Conservation (phyloP, 2,329 filamentous ascomycete species). For the Fusarium sp. region DNA sequence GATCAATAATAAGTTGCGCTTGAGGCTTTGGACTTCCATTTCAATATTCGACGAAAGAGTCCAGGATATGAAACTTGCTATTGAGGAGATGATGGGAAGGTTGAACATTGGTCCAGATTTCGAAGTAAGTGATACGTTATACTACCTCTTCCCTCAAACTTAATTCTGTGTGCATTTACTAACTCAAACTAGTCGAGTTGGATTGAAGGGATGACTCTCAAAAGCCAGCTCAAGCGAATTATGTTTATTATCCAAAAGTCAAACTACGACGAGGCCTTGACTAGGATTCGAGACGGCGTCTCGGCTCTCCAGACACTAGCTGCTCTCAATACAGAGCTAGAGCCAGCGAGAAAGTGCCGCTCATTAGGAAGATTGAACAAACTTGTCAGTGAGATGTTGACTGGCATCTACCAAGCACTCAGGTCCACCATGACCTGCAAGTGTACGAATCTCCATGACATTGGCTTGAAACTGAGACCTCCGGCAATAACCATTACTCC, state of each 20-base stretch:
- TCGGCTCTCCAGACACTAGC: neutral
- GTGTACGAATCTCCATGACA: neutral
- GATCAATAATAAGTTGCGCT: neutral
- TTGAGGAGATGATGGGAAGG: neutral
- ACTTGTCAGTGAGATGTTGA: neutral
- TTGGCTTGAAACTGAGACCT: neutral
- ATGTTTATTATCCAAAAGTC: neutral
- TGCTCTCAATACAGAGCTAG: neutral
- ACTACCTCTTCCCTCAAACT: neutral
- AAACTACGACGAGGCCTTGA: neutral
- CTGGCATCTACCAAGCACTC: neutral
- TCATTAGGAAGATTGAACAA: neutral
- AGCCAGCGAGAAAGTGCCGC: neutral
- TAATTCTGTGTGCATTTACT: too few species aligned
- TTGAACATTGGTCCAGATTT: neutral
- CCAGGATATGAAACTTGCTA: neutral
- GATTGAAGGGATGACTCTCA: neutral
- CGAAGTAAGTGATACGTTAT: neutral
- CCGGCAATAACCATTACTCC: neutral
- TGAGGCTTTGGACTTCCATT: slow-evolving; percentile 8
- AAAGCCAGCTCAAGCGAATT: neutral
- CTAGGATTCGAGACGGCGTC: neutral
- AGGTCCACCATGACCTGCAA: neutral
- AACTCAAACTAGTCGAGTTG: neutral
- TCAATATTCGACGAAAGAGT: slow-evolving; percentile 9